A percentile compares a stretch with the other conserved stretches of the same genome.
phyloP scores from a whole-genome alignment of 495 filamentous ascomycete genomes.

The Lepidopterella palustris region DNA sequence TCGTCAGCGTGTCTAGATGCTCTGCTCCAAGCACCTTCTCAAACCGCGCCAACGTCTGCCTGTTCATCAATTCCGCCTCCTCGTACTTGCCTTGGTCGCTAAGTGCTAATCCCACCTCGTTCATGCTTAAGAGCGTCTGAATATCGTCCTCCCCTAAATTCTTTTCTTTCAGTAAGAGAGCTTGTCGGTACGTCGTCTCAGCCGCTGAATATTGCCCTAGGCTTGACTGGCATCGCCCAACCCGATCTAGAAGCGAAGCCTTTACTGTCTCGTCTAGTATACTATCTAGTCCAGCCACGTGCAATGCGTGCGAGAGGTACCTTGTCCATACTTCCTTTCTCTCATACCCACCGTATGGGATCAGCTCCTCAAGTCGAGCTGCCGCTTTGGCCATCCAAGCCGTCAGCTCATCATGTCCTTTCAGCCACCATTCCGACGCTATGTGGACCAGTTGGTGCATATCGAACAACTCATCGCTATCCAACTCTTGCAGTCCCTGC shows the following conservation, averaged over 20 bases:
- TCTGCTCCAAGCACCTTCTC: too few relatives aligned
- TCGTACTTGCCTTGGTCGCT: too few relatives aligned
- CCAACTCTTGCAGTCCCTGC: neutral
- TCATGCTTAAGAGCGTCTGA: neutral
- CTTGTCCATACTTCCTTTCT: neutral
- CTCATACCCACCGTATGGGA: neutral
- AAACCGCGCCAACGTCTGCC: too few relatives aligned
- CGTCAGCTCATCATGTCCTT: neutral
- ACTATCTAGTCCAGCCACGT: neutral
- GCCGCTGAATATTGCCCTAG: neutral
- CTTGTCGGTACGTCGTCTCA: neutral
- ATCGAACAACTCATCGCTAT: neutral
- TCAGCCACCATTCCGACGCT: constrained; percentile 15
- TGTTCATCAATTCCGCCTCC: too few relatives aligned
- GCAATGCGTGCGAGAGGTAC: neutral
- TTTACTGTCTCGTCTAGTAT: too few relatives aligned
- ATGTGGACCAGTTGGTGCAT: constrained; percentile 38
- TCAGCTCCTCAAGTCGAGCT: neutral
- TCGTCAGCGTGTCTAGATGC: too few relatives aligned
- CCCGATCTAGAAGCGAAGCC: neutral
- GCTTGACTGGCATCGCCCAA: neutral
- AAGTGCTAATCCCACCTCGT: neutral
- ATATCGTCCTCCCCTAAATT: neutral
- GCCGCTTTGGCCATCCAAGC: neutral
- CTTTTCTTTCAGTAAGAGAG: neutral